phyloP scores from a whole-genome alignment of 306 rosid species.

The Fragaria nilgerrensis region DNA sequence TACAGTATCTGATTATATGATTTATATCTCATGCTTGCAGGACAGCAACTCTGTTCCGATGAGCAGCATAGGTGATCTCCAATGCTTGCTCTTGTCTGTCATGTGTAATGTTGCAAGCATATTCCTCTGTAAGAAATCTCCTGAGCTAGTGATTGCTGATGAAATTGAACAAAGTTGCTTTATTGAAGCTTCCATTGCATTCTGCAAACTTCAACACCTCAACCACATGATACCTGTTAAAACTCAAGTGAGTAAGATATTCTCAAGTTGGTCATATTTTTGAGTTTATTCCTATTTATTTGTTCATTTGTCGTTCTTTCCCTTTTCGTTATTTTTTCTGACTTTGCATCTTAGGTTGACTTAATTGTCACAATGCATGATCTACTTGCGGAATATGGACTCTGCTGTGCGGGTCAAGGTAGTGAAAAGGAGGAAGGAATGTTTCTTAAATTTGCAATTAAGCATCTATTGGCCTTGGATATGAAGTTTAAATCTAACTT shows the following conservation, averaged over 20 bases:
- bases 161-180: conserved; percentile 74
- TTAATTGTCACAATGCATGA: conserved; percentile 91
- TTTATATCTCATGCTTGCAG: conserved; percentile 44
- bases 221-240: conserved; percentile 48
- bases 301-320: conserved; percentile 1
- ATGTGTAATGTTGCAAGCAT: conserved; percentile 66
- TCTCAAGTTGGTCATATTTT: conserved; percentile 23
- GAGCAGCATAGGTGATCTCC: conserved; percentile 66
- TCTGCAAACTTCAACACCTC: conserved; percentile 97
- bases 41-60: conserved; percentile 42
- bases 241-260: conserved; percentile 65
- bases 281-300: conserved; percentile 9
- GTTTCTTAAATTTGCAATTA: conserved; percentile 92
- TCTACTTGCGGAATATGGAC: conserved; percentile 90
- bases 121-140: conserved; percentile 53
- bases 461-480: conserved; percentile 89
- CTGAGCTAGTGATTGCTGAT: conserved; percentile 46
- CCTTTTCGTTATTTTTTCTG: conserved; percentile 15
- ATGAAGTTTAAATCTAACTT: conserved; percentile 74
- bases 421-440: conserved; percentile 85
- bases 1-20: not conserved
- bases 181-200: conserved; percentile 71
- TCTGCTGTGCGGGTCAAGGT: conserved; percentile 84
- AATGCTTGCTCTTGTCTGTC: conserved; percentile 71
- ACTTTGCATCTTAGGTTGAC: conserved; percentile 65